These are phyloP conservation scores for Marasmius sp. DNA, from an alignment of 1,284 basidiomycete genomes.

Conservation along the genomic window DNA sequence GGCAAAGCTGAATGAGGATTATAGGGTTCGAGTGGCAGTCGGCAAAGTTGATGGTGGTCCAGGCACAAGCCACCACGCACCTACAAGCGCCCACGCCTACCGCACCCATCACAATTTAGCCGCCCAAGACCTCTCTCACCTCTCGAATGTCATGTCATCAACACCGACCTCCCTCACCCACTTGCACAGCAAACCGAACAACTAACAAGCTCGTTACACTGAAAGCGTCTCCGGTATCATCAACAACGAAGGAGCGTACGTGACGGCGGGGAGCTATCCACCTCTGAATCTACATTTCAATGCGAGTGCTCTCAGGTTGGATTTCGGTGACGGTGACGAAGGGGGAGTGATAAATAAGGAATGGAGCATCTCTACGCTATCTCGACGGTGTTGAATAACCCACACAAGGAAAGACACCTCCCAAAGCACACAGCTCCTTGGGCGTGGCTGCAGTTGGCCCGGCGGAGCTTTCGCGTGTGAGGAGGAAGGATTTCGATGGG, in stretches of 20 bases:
- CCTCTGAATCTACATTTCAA: constrained; percentile 28
- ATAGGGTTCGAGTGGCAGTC: too few relatives aligned
- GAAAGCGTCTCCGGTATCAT: background rate
- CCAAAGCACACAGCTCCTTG: constrained; percentile 79
- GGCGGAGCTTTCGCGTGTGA: constrained; percentile 74
- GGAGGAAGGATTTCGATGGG: constrained; percentile 82
- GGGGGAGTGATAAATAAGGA: constrained; percentile 43
- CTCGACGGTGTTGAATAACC: constrained; percentile 48
- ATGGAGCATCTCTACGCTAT: constrained; percentile 78
- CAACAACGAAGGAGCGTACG: background rate
- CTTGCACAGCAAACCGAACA: background rate
- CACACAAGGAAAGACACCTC: constrained; percentile 80
- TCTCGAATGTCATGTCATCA: background rate
- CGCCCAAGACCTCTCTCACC: too few relatives aligned
- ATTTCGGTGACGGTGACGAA: too few relatives aligned
- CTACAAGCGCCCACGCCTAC: background rate
- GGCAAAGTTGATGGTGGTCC: too few relatives aligned
- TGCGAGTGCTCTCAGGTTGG: background rate
- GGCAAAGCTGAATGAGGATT: too few relatives aligned
- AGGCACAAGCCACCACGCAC: too few relatives aligned
- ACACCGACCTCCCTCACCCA: constrained; percentile 30
- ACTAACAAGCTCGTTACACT: background rate
- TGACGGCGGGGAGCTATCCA: background rate
- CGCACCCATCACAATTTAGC: too few relatives aligned
- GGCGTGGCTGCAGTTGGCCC: constrained; percentile 59